Percentiles rank a stretch among this genome's conserved stretches.
Evolutionary conservation across 768 basidiomycete genomes (phyloP).

Genomic region (Hysterangium stoloniferum): DNA sequence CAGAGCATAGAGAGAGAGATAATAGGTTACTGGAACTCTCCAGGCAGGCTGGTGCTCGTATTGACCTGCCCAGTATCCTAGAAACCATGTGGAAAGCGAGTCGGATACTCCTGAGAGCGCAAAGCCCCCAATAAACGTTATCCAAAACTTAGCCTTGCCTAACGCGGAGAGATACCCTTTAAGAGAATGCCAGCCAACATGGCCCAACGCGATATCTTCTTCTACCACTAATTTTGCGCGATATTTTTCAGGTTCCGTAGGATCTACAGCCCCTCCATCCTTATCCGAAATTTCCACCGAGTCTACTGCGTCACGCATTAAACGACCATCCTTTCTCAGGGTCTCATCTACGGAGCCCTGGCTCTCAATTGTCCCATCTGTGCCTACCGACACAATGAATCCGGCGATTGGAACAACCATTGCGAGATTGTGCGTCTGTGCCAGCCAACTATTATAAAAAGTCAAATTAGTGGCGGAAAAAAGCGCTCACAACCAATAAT

Average conservation of each 20-base stretch:
- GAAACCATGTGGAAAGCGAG: slow-evolving; percentile 33
- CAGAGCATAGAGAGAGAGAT: slow-evolving; percentile 35
- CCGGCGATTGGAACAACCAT: slow-evolving; percentile 45
- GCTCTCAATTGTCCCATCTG: slow-evolving; percentile 43
- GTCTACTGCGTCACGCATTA: slow-evolving; percentile 22
- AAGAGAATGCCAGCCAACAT: slow-evolving; percentile 41
- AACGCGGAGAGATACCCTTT: slow-evolving; percentile 5
- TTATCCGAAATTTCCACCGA: slow-evolving; percentile 19
- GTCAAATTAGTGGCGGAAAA: background rate
- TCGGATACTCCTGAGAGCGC: slow-evolving; percentile 16
- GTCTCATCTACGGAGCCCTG: slow-evolving; percentile 43
- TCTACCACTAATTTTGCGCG: slow-evolving; percentile 54
- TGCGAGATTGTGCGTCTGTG: slow-evolving; percentile 43
- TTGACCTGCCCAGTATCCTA: slow-evolving; percentile 39
- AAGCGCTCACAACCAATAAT: slow-evolving; percentile 20
- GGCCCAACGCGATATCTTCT: slow-evolving; percentile 56
- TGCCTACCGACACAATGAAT: slow-evolving; percentile 46
- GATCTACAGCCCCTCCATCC: slow-evolving; percentile 18
- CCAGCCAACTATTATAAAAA: background rate
- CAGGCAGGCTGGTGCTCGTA: slow-evolving; percentile 27
- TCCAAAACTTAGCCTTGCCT: slow-evolving; percentile 18
- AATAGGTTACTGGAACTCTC: slow-evolving; percentile 31
- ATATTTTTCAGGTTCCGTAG: slow-evolving; percentile 15
- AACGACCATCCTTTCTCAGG: slow-evolving; percentile 33
- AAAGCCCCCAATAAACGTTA: slow-evolving; percentile 10